Evolutionary conservation across 1,139 yeast genomes (phyloP).

Genomic region (Saccharomyces hybrid): DNA sequence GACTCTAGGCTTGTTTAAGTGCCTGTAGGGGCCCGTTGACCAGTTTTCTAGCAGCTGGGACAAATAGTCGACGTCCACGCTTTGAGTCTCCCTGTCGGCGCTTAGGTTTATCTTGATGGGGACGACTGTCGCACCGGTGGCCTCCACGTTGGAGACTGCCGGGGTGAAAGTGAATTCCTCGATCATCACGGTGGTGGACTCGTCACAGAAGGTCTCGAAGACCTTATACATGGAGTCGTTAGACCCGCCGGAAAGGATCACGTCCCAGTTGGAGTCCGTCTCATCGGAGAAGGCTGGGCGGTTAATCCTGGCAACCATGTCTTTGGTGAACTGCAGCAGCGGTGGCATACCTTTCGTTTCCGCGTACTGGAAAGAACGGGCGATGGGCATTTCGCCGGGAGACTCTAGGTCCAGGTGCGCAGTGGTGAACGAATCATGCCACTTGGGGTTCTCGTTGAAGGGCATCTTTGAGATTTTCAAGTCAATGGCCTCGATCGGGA

Average conservation of each 20-base stretch:
- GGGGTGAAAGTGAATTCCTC: slow-evolving; percentile 63
- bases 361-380: slow-evolving; percentile 46
- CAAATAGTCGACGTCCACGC: slow-evolving; percentile 47
- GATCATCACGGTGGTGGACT: slow-evolving; percentile 47
- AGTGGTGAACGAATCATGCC: slow-evolving; percentile 5
- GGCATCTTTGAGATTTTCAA: slow-evolving; percentile 36
- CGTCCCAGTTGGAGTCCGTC: slow-evolving; percentile 37
- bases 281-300: slow-evolving; percentile 37
- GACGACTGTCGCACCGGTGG: slow-evolving; percentile 42
- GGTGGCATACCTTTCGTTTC: slow-evolving; percentile 38
- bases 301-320: slow-evolving; percentile 39
- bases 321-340: slow-evolving; percentile 37
- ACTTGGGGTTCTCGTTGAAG: slow-evolving; percentile 8
- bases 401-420: not conserved
- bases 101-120: slow-evolving; percentile 42
- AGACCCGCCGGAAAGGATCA: slow-evolving; percentile 54
- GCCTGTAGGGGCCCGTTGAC: slow-evolving; percentile 39
- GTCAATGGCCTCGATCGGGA: slow-evolving; percentile 48
- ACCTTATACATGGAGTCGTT: slow-evolving; percentile 59
- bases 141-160: slow-evolving; percentile 38
- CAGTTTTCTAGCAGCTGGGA: slow-evolving; percentile 52
- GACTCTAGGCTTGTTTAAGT: slow-evolving; percentile 44
- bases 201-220: slow-evolving; percentile 47
- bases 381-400: slow-evolving; percentile 35
- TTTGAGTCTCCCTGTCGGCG: slow-evolving; percentile 32